Evolutionary conservation across 1,284 basidiomycete species (phyloP), one percentile per base, ranked within the genome.

Genomic region (Athelia psychrophila): DNA sequence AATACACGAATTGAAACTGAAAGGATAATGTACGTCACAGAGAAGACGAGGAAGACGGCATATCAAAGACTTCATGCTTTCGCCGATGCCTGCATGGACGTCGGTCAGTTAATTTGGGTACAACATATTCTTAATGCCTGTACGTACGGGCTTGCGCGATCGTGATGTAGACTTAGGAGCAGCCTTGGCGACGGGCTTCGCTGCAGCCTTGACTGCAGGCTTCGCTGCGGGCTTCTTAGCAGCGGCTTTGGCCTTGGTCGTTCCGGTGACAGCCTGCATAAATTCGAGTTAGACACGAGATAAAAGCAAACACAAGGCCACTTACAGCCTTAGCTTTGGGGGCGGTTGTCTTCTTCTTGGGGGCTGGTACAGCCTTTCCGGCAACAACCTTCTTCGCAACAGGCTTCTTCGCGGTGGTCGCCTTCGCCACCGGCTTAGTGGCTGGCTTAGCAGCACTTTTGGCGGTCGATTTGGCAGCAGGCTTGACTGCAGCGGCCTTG

Each of bases 181-280:
- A 47, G 65, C 53, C 54, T 67, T 68, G 24, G 66, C 51, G 44
- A 60, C 36, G 19, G 65, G 20, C 38, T 42, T 42, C 9, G 27
- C 27, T 5, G 27, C 27, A 30, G 27, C 13, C 27, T 30, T 30
- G 13, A 13, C 27, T 6, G 38, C 38, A 42, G 38, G 10, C n/a
- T 35, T 35, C 33, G 33, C 33, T 35, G 10, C n/a, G 33, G 33
- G n/a, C n/a, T n/a, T 18, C 20, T 42, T 42, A 42, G 38, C 38
- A 42, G 38, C 38, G n/a, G 38, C 38, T n/a, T 42, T 42, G 6
- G 38, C n/a, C 38, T n/a, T 22, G 6, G 38, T 42, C 9, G 38
- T 42, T n/a, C 38, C 38, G n/a, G 38, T 42, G n/a, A 42, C 38
- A 42, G n/a, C 38, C 38, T 42, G n/a, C n/a, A 22, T n/a, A n/a